These are phyloP conservation scores for Diversispora epigaea DNA, from an alignment of 192 early-diverging fungal genomes.

Conservation along the genomic window DNA sequence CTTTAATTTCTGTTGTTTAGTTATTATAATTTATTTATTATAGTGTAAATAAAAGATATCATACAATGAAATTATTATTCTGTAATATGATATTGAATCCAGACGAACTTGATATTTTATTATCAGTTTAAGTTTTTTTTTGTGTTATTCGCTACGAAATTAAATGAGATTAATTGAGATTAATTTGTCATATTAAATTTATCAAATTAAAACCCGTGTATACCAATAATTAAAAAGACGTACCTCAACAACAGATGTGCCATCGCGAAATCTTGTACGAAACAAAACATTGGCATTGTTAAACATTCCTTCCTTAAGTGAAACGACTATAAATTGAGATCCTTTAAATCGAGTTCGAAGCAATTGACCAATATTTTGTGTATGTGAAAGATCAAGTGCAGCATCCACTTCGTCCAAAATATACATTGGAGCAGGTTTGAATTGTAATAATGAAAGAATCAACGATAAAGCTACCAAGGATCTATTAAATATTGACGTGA, in stretches of 20 bases:
- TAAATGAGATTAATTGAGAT: too few relatives aligned
- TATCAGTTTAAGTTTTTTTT: too few relatives aligned
- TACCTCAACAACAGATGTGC: conserved; percentile 89
- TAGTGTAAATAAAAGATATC: too few relatives aligned
- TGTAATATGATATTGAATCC: too few relatives aligned
- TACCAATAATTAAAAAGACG: conserved; percentile 10
- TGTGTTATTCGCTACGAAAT: too few relatives aligned
- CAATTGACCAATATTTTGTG: conserved; percentile 97
- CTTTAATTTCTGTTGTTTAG: too few relatives aligned
- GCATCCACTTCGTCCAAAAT: conserved; percentile 99
- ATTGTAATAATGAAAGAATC: conserved; percentile 93
- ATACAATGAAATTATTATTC: too few relatives aligned
- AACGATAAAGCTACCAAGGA: conserved; percentile 95
- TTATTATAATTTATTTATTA: too few relatives aligned
- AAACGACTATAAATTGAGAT: conserved; percentile 98
- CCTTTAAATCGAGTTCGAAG: conserved; percentile 90
- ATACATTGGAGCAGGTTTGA: conserved; percentile 99
- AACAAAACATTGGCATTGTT: conserved; percentile 98
- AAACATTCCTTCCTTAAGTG: conserved; percentile 99
- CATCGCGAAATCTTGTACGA: conserved; percentile 89
- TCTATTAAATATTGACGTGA: conserved; percentile 43
- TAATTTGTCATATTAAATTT: too few relatives aligned
- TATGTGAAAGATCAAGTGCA: conserved; percentile 95
- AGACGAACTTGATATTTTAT: too few relatives aligned
- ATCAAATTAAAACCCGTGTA: too few relatives aligned